Evolutionary conservation across 2,329 filamentous ascomycete species (phyloP).

Genomic region (Calonectria pseudoreteaudii): DNA sequence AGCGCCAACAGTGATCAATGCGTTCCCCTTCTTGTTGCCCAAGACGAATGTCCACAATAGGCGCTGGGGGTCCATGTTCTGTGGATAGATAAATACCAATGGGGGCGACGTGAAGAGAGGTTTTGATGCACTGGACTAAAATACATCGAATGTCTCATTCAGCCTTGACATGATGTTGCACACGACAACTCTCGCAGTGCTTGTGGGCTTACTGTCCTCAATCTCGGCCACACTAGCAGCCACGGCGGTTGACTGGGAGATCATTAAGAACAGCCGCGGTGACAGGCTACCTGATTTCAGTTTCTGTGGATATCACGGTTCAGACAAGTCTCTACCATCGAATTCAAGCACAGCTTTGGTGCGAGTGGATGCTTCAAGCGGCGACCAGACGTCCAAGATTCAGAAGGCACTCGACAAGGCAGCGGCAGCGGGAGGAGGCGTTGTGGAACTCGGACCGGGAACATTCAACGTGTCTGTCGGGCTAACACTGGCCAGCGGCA

Average conservation of each 20-base stretch:
- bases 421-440: slow-evolving; percentile 21
- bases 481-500: slow-evolving; percentile 9
- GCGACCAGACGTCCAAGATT: slow-evolving; percentile 23
- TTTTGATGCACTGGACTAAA: background rate
- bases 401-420: slow-evolving; percentile 32
- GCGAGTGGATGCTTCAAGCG: background rate
- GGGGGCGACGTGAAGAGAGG: background rate
- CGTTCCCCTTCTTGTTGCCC: background rate
- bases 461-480: slow-evolving; percentile 28
- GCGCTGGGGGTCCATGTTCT: background rate
- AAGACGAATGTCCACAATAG: background rate
- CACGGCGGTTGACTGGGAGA: background rate
- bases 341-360: background rate
- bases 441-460: slow-evolving; percentile 25
- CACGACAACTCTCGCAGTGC: background rate
- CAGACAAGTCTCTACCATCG: slow-evolving; percentile 26
- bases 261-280: slow-evolving; percentile 8
- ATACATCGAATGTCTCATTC: background rate
- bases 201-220: background rate
- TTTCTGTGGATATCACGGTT: slow-evolving; percentile 35
- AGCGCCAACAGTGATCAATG: background rate
- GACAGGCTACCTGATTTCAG: slow-evolving; percentile 39
- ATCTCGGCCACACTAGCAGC: background rate
- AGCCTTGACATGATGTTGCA: background rate
- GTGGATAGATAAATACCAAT: background rate